Base-by-base conservation (phyloP, 768 basidiomycete species). In the Boletales sp. region DNA sequence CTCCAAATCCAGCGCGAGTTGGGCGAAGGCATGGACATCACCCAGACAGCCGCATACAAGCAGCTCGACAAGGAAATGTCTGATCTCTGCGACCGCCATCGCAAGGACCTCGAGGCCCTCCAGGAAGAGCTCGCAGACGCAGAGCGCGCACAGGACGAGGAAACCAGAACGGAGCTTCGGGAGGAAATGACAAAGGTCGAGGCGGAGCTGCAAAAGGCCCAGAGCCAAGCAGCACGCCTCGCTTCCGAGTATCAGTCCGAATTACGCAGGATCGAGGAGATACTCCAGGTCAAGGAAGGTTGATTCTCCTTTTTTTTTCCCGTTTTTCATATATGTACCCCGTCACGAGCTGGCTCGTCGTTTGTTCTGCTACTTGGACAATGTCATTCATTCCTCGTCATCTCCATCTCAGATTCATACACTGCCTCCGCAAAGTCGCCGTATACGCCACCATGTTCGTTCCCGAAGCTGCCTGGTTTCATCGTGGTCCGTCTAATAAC, bases 1-100 rank as follows among this genome's bases (percentile, higher is more conserved):
- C 68, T 84, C 8, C 74, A 71, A 28, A 81, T 84, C 35, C 83
- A 83, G 57, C 62, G 69, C 8, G 82, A 85, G 53, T 66, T 83
- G 13, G 74, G 74, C 31, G 70, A 75, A 44, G 67, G 72, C 8
- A 67, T 74, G 36, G 70, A 75, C 30, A 73, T 83, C 34, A 68
- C 73, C n/a, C 69, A 83, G 53, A 82, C 83, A 0, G 68, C 69
- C 1, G 83, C 82, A 6, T 80, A 74, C 9, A 70, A 58, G 35
- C 81, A 81, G 54, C 69, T 84, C 7, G 73, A 74, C 46, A 69
- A 68, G 34, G 80, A 81, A 48, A 65, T 81, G 10, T 69, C 70
- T 45, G 74, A 74, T 36, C 74, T 78, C 52, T 69, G 70, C n/a
- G 62, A 70, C 46, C 68, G 72, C 31, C 74, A 79, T 55, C 60